These are phyloP conservation scores for Monilinia polystroma DNA, from an alignment of 2,329 filamentous ascomycete genomes.

Conservation along the genomic window DNA sequence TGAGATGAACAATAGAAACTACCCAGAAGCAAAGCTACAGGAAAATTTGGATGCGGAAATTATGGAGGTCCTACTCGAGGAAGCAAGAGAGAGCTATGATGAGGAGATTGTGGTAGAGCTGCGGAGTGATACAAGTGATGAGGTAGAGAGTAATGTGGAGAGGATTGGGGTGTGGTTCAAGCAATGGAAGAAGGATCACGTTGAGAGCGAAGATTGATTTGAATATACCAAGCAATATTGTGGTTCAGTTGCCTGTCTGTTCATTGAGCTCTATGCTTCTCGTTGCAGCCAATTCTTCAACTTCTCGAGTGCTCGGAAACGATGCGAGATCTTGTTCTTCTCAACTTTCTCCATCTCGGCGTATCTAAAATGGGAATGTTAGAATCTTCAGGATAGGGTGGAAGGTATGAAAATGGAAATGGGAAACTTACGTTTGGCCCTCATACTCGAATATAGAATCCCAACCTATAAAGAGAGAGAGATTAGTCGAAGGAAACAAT, in stretches of 20 bases:
- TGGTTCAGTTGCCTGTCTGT: constrained; percentile 22
- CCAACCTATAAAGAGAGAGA: constrained; percentile 68
- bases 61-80: constrained; percentile 89
- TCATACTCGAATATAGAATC: constrained; percentile 95
- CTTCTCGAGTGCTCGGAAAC: constrained; percentile 81
- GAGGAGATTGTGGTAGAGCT: constrained; percentile 87
- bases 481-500: constrained; percentile 16
- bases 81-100: constrained; percentile 84
- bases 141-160: constrained; percentile 87
- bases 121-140: constrained; percentile 74
- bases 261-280: constrained; percentile 28
- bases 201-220: constrained; percentile 29
- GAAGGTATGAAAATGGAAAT: constrained; percentile 21
- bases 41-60: constrained; percentile 98
- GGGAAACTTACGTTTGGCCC: constrained; percentile 62
- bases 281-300: constrained; percentile 71
- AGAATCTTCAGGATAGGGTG: neutral
- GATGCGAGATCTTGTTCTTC: constrained; percentile 93
- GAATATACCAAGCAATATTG: neutral
- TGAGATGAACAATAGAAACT: constrained; percentile 55
- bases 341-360: constrained; percentile 89
- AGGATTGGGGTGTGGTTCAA: constrained; percentile 78
- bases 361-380: constrained; percentile 52
- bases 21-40: constrained; percentile 82
- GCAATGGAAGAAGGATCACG: constrained; percentile 74